Evolutionary conservation across 2,329 filamentous ascomycete genomes (phyloP), one percentile per base, ranked within the genome.

Genomic region (Arthrobotrys iridis): DNA sequence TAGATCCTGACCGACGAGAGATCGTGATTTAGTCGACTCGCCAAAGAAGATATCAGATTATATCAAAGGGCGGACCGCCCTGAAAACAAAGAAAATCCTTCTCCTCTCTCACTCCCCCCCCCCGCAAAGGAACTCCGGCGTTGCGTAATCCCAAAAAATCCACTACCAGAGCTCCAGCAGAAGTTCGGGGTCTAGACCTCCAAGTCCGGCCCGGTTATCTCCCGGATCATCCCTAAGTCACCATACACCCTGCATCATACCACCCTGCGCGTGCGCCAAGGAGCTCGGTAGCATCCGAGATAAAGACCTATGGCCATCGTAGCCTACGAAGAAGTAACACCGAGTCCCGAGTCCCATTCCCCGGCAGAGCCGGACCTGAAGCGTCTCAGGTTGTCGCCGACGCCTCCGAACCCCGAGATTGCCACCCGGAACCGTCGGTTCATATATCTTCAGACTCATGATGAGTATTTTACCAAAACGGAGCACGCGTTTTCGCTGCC

Each of bases 401-500:
- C 37, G 22, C 10, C 65, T n/a, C 20, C 18, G 18, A 57, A 74
- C 55, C 41, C 62, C 2, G 28, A 74, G 43, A 62, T 67, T 33
- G 46, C 62, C 62, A 74, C 28, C 35, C 60, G 70, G 7, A 74
- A 74, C 55, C 55, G 70, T 4, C 70, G 70, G 20, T 22, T 74
- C 18, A 66, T 74, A 50, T 74, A 74, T 48, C 70, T 74, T 15
- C 70, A 67, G 50, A 74, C 33, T 22, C 52, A 74, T 46, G 62
- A 74, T 18, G 70, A 67, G 22, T 74, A 74, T 35, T 74, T 66
- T 30, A 66, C 70, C 30, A 30, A 40, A 28, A 57, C 70, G 3
- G 70, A 74, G 20, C 70, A 74, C 30, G 70, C 70, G 20, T 74
- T 74, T 64, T 74, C 70, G 10, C 37, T 74, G 24, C 70, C 70